Evolutionary conservation across 1,139 yeast genomes (phyloP), one percentile per base, ranked within the genome.

Genomic region (Sugiyamaella castrensis): DNA sequence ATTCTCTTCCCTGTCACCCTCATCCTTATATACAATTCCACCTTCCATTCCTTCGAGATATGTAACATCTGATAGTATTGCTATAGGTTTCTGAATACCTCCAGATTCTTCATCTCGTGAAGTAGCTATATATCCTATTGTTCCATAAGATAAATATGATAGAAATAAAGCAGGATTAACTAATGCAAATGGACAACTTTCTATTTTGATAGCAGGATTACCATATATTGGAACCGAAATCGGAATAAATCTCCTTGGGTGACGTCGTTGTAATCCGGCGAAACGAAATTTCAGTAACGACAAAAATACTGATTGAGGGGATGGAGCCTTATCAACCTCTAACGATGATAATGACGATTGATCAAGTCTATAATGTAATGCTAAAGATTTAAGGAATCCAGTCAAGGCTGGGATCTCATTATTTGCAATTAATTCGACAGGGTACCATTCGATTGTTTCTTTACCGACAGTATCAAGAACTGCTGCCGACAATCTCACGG

Each of bases 21-120:
- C 19, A 12, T 45, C 44, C 26, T 30, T 15, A 50, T 53, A 60
- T 1, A 71, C 84, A 2, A 75, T 53, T 0, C 82, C 85, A 1
- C 89, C 89, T n/a, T 74, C 71, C 77, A 80, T 80, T 53, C 84
- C 83, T 43, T 82, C 88, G 50, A 84, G 61, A 57, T 74, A 84
- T 55, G 77, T 73, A 2, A 74, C 63, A 59, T 84, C 91, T 16
- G 77, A 66, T 6, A 82, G 65, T 51, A 71, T 74, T 8, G 71
- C 62, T 3, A 64, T 59, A 13, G 52, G 50, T 7, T 29, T 8
- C 11, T 26, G 32, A 16, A n/a, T 13, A 4, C 47, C 47, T 27
- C 13, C 16, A 8, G 65, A 48, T 2, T 43, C 50, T 12, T 43
- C 39, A 8, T 46, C 33, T 16, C 35, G 41, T 10, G 47, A 41